Conservation (phyloP, 2,329 filamentous ascomycete genomes). For the Aspergillus intermedius region DNA sequence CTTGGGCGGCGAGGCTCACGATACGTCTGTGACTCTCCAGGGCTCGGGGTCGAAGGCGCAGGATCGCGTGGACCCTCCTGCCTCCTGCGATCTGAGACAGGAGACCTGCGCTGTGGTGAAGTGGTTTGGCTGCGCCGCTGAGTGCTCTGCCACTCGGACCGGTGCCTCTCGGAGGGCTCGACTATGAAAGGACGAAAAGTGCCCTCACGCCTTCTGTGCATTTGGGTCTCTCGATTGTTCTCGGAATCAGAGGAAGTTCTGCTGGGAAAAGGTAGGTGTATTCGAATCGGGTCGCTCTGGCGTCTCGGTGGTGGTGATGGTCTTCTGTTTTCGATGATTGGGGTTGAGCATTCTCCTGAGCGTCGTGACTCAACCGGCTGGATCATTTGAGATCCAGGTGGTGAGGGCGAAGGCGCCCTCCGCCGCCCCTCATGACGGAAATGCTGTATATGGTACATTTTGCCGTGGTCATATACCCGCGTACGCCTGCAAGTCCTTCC, state of each 20-base stretch:
- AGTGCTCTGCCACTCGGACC: background rate
- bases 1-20: conserved; percentile 8
- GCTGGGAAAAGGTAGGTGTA: conserved; percentile 11
- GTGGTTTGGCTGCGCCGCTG: background rate
- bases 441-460: conserved; percentile 11
- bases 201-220: conserved; percentile 5
- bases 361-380: conserved; percentile 3
- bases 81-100: background rate
- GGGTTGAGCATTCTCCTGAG: background rate
- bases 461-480: conserved; percentile 9
- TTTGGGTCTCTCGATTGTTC: background rate
- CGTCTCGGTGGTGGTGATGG: conserved; percentile 4
- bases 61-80: background rate
- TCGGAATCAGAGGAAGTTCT: conserved; percentile 1
- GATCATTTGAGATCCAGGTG: conserved; percentile 5
- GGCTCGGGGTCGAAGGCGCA: background rate
- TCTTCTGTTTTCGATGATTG: conserved; percentile 2
- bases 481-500: conserved; percentile 8
- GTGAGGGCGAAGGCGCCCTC: background rate
- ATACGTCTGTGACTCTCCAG: background rate
- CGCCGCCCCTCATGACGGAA: conserved; percentile 1
- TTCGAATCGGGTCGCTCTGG: conserved; percentile 7
- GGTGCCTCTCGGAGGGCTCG: conserved; percentile 5
- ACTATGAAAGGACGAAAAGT: conserved; percentile 9
- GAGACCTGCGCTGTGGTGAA: background rate